phyloP scores from a whole-genome alignment of 2,329 filamentous ascomycete species.

The Fusarium kyushuense region DNA sequence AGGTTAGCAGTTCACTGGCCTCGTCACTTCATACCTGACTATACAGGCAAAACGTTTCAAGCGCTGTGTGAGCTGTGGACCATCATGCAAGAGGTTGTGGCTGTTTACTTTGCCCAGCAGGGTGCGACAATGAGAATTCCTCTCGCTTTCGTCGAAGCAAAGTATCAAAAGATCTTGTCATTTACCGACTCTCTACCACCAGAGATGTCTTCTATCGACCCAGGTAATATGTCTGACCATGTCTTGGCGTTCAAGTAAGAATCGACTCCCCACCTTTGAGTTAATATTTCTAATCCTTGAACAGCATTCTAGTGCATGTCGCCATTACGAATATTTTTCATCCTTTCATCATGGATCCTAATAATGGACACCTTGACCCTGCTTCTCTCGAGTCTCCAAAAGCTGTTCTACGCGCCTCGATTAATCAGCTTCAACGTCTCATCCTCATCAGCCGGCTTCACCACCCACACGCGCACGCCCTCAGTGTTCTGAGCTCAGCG shows the following conservation, averaged over 20 bases:
- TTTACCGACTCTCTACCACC: constrained; percentile 22
- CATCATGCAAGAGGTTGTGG: constrained; percentile 35
- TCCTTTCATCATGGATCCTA: constrained; percentile 21
- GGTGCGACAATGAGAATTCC: constrained; percentile 9
- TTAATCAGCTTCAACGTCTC: constrained; percentile 22
- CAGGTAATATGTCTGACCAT: constrained; percentile 17
- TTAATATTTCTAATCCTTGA: background rate
- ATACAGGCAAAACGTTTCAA: constrained; percentile 34
- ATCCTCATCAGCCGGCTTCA: constrained; percentile 23
- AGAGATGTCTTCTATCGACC: constrained; percentile 2
- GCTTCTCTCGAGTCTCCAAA: background rate
- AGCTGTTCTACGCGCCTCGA: constrained; percentile 8
- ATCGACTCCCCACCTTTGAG: accelerated
- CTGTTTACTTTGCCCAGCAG: constrained; percentile 25
- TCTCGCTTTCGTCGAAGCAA: constrained; percentile 22
- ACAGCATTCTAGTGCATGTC: constrained; percentile 11
- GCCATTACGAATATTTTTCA: constrained; percentile 17
- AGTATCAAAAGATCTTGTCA: constrained; percentile 22
- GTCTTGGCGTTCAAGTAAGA: constrained; percentile 25
- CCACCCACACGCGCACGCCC: constrained; percentile 6
- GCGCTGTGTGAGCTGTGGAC: constrained; percentile 33
- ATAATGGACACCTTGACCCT: background rate
- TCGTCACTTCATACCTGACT: constrained; percentile 21
- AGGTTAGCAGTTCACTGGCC: constrained; percentile 37
- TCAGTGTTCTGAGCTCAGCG: constrained; percentile 18